Conservation (phyloP, 2,329 filamentous ascomycete genomes). For the Ceratocystis colombiana region DNA sequence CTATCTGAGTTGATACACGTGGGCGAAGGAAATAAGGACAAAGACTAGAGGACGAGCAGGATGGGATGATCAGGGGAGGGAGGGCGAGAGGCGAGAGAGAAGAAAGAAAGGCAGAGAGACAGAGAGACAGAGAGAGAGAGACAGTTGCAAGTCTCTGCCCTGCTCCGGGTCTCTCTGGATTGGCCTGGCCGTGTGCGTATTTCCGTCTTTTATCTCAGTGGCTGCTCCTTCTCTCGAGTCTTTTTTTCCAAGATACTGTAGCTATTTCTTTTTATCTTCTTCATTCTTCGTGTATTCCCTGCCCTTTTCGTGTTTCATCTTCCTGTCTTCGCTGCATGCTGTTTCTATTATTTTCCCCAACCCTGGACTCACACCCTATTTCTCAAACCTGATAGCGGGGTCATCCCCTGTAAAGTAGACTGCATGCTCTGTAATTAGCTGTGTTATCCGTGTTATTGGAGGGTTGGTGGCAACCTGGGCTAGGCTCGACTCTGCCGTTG, state of each 20-base stretch:
- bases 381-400: constrained; percentile 12
- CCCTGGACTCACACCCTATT: not conserved
- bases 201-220: no score
- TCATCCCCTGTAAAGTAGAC: not conserved
- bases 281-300: not conserved
- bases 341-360: not conserved
- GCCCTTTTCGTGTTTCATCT: constrained; percentile 13
- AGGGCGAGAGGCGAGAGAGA: not conserved
- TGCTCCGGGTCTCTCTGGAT: no score
- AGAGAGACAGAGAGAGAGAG: no score
- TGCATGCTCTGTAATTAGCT: not conserved
- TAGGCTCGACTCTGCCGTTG: not conserved
- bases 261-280: not conserved
- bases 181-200: no score
- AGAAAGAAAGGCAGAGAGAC: no score
- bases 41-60: not conserved
- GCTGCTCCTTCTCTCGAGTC: no score
- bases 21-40: not conserved
- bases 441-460: not conserved
- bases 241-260: no score
- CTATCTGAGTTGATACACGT: constrained; percentile 1
- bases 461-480: not conserved
- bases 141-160: no score
- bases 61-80: not conserved
- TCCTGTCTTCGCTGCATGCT: constrained; percentile 8